Percentiles rank a stretch among this genome's conserved stretches.
Evolutionary conservation across 768 basidiomycete genomes (phyloP).

Genomic region (Rhizopogon rudus): DNA sequence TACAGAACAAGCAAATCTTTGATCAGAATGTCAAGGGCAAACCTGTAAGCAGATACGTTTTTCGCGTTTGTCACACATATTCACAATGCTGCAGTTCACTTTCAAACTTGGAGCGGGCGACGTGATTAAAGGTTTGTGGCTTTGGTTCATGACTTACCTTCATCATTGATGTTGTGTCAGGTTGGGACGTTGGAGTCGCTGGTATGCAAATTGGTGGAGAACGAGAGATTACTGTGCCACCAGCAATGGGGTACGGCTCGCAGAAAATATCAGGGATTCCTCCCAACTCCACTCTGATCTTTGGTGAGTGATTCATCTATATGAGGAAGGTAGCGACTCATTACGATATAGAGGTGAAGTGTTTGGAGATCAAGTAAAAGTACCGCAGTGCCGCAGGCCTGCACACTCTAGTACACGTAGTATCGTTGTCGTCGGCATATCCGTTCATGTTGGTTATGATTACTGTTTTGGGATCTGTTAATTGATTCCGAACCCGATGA

Average conservation of each 20-base stretch:
- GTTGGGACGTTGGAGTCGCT: slow-evolving; percentile 88
- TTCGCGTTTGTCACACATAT: neutral
- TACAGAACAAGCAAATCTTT: slow-evolving; percentile 69
- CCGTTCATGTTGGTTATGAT: neutral
- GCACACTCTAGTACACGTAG: neutral
- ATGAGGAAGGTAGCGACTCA: neutral
- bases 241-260: slow-evolving; percentile 68
- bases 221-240: slow-evolving; percentile 71
- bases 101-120: slow-evolving; percentile 84
- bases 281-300: slow-evolving; percentile 72
- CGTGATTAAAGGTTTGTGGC: slow-evolving; percentile 76
- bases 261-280: slow-evolving; percentile 62
- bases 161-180: slow-evolving; percentile 25
- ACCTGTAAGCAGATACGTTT: slow-evolving; percentile 51
- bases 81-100: slow-evolving; percentile 43
- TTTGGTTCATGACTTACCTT: slow-evolving; percentile 2
- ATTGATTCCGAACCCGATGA: neutral
- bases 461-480: neutral
- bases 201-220: slow-evolving; percentile 94
- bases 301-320: slow-evolving; percentile 49
- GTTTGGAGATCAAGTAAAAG: slow-evolving; percentile 58
- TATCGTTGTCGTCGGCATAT: neutral
- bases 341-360: slow-evolving; percentile 57
- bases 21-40: slow-evolving; percentile 82
- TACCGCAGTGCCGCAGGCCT: neutral